Percentiles rank a stretch among this genome's conserved stretches.
Evolutionary conservation across 768 basidiomycete genomes (phyloP).

Genomic region (Hemileccinum impolitum): DNA sequence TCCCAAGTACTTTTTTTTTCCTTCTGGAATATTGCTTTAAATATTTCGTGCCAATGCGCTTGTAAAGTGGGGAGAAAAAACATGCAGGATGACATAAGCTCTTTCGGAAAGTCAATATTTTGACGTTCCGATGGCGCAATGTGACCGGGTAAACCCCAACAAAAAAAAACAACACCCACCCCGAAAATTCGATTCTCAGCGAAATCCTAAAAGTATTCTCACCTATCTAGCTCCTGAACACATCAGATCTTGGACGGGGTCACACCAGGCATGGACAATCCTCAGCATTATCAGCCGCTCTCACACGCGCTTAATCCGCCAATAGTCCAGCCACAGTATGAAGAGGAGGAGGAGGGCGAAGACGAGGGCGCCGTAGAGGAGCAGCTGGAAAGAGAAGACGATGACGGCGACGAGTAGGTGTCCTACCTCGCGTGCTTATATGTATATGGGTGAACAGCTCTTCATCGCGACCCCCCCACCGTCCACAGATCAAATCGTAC

Average conservation of each 20-base stretch:
- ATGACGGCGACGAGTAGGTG: constrained; percentile 36
- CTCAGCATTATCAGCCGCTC: constrained; percentile 77
- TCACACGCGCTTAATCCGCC: constrained; percentile 73
- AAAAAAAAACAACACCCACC: constrained; percentile 27
- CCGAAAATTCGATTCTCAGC: constrained; percentile 31
- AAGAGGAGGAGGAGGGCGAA: constrained; percentile 68
- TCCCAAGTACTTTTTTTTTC: too few species aligned
- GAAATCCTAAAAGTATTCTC: constrained; percentile 25
- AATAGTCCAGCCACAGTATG: constrained; percentile 34
- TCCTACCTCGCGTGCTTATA: constrained; percentile 9
- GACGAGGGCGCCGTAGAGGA: constrained; percentile 74
- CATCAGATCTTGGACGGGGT: constrained; percentile 17
- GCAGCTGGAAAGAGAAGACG: constrained; percentile 52
- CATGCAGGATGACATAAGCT: constrained; percentile 21
- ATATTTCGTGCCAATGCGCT: too few species aligned
- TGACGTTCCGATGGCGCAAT: constrained; percentile 23
- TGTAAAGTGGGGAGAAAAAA: too few species aligned
- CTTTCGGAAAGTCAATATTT: constrained; percentile 20
- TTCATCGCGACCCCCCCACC: constrained; percentile 4
- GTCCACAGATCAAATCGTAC: constrained; percentile 23
- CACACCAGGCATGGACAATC: constrained; percentile 50
- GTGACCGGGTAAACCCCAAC: constrained; percentile 29
- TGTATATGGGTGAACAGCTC: constrained; percentile 1
- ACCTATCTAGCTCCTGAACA: constrained; percentile 20
- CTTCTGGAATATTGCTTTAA: too few species aligned